Evolutionary conservation across 805 yeast genomes (phyloP), one percentile per base, ranked within the genome.

Genomic region (Wickerhamomyces mucosus): DNA sequence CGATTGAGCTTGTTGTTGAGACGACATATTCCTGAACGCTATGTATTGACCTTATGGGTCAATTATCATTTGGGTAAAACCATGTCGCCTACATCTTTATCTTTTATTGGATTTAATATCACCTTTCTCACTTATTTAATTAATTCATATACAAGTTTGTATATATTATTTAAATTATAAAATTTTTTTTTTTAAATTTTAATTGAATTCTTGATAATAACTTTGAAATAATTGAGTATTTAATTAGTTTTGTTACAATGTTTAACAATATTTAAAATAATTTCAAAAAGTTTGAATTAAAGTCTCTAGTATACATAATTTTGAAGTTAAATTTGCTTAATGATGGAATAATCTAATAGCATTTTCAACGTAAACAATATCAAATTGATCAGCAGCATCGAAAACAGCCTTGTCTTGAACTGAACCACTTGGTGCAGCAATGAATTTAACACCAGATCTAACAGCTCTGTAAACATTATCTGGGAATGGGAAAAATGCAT

Each of bases 11-110:
- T 44, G 49, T 71, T 61, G 58, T 58, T 70, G 78, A 63, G 67
- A 94, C 96, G 75, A 89, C 94, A 89, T 89, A 89, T 89, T 89
- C 97, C 97, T 89, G 81, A 71, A 85, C 96, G 75, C 89, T 88
- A 79, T 94, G 95, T 69, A 81, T n/a, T n/a, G 74, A 82, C 79
- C 75, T 81, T 67, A 72, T 67, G 63, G 92, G 76, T 94, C 75
- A 51, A 69, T 89, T 75, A 78, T 79, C 95, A 92, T 76, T 84
- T 83, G 96, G 89, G 97, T 86, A 83, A 83, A 88, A 88, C 97
- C 97, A 88, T 89, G 94, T 85, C 77, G 96, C 94, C 66, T 58
- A 89, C 96, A 89, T 77, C 49, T 55, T 33, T 35, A 38, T 34
- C 29, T 39, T 18, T 21, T 21, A 6, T 21, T n/a, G n/a, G n/a